phyloP scores from a whole-genome alignment of 805 yeast species.

The Metschnikowia peoriensis region DNA sequence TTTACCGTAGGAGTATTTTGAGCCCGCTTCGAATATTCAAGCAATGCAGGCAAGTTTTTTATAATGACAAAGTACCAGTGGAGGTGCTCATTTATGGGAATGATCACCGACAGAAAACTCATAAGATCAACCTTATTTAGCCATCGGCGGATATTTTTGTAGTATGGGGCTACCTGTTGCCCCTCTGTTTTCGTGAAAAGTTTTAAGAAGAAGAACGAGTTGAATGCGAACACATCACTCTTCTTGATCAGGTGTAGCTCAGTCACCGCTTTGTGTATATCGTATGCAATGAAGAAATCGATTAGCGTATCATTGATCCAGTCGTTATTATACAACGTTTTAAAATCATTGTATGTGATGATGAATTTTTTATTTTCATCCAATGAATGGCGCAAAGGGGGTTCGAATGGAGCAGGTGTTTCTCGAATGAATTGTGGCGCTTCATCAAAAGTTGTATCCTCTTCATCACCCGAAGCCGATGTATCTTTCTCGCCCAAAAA shows the following conservation, averaged over 20 bases:
- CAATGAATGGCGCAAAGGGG: slow-evolving; percentile 51
- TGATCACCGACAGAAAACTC: slow-evolving; percentile 56
- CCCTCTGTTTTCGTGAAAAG: slow-evolving; percentile 37
- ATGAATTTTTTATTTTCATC: slow-evolving; percentile 52
- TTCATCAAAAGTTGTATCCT: neutral
- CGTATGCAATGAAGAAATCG: slow-evolving; percentile 74
- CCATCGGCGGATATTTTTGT: slow-evolving; percentile 74
- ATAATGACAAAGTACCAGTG: slow-evolving; percentile 91
- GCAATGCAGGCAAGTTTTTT: slow-evolving; percentile 45
- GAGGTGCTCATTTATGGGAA: slow-evolving; percentile 76
- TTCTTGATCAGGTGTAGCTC: slow-evolving; percentile 23
- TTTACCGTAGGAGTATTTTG: neutral
- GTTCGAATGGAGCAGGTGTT: slow-evolving; percentile 41
- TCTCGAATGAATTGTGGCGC: slow-evolving; percentile 14
- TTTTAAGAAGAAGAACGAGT: slow-evolving; percentile 80
- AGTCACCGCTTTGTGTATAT: slow-evolving; percentile 40
- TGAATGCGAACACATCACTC: slow-evolving; percentile 56
- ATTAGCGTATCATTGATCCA: slow-evolving; percentile 90
- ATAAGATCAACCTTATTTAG: slow-evolving; percentile 61
- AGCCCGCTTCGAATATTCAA: slow-evolving; percentile 5
- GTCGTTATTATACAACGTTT: slow-evolving; percentile 72
- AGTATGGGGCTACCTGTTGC: slow-evolving; percentile 38
- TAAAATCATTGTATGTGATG: slow-evolving; percentile 69
- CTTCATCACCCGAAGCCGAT: neutral
- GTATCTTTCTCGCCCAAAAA: neutral